These are phyloP conservation scores for Coemansia guatemalensis DNA, from an alignment of 192 early-diverging fungal genomes.

Conservation along the genomic window DNA sequence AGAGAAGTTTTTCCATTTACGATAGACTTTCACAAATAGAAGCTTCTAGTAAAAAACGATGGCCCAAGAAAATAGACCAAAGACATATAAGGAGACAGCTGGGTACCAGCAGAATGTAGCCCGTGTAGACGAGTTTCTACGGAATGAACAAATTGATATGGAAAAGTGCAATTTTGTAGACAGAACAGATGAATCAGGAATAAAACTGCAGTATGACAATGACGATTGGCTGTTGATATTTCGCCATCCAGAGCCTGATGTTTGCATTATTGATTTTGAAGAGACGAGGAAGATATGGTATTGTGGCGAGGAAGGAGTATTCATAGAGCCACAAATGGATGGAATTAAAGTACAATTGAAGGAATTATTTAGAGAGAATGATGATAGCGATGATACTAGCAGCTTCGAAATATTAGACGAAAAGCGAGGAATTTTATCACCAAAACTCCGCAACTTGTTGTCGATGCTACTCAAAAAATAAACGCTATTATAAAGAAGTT, in stretches of 20 bases:
- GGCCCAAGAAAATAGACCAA: background rate
- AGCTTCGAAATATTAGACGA: background rate
- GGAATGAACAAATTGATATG: background rate
- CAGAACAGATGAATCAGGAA: background rate
- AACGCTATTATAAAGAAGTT: background rate
- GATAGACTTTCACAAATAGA: no score
- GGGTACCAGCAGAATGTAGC: background rate
- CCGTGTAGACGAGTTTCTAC: background rate
- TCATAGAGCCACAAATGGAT: background rate
- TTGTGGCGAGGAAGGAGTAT: background rate
- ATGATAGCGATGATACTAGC: background rate
- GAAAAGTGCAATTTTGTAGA: background rate
- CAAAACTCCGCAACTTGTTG: background rate
- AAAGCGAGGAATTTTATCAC: background rate
- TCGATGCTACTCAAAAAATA: background rate
- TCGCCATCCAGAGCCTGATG: background rate
- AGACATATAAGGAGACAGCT: background rate
- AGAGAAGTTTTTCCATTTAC: no score
- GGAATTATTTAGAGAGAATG: background rate
- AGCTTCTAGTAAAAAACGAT: background rate
- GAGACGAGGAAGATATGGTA: background rate
- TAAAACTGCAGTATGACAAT: background rate
- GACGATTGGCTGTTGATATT: background rate
- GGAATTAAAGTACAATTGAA: background rate
- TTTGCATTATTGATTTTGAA: background rate